A percentile compares a stretch with the other conserved stretches of the same genome.
Conservation (phyloP, 352 stramenopile species). For the Blastocystis sp. region DNA sequence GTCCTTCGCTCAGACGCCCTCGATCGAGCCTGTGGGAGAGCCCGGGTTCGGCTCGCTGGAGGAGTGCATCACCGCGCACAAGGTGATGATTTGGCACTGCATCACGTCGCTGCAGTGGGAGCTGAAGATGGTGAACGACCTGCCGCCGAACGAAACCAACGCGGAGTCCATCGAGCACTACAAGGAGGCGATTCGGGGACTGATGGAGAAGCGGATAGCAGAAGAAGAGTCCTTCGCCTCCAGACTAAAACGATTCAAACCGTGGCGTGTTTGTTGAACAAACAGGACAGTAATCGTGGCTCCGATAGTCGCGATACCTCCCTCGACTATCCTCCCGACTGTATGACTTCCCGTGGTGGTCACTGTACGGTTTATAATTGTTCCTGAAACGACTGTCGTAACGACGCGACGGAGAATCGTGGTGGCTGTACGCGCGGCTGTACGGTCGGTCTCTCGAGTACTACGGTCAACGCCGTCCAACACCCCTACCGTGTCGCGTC, state of each 20-base stretch:
- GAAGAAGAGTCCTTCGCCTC: not conserved
- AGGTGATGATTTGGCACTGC: conserved; percentile 10
- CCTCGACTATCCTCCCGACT: conserved; percentile 8
- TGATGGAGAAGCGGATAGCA: not conserved
- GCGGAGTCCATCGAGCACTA: not conserved
- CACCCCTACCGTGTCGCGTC: conserved; percentile 9
- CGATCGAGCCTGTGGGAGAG: not conserved
- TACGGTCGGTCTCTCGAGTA: conserved; percentile 45
- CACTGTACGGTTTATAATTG: conserved; percentile 14
- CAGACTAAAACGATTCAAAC: not conserved
- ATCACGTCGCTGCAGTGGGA: conserved; percentile 9
- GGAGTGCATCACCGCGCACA: conserved; percentile 43
- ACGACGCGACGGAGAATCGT: conserved; percentile 4
- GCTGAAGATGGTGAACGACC: conserved; percentile 32
- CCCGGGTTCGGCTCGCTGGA: not conserved
- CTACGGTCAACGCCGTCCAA: not conserved
- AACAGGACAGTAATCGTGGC: not conserved
- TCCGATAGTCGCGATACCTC: conserved; percentile 28
- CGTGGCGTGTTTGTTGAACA: not conserved
- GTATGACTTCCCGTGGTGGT: conserved; percentile 19
- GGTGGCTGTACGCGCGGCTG: not conserved
- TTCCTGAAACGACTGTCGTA: conserved; percentile 11
- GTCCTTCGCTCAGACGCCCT: no score
- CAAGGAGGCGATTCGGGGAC: not conserved
- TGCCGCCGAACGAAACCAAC: conserved; percentile 3